Conservation (phyloP, 176 grass and related monocot species). For the Oryza nivara region DNA sequence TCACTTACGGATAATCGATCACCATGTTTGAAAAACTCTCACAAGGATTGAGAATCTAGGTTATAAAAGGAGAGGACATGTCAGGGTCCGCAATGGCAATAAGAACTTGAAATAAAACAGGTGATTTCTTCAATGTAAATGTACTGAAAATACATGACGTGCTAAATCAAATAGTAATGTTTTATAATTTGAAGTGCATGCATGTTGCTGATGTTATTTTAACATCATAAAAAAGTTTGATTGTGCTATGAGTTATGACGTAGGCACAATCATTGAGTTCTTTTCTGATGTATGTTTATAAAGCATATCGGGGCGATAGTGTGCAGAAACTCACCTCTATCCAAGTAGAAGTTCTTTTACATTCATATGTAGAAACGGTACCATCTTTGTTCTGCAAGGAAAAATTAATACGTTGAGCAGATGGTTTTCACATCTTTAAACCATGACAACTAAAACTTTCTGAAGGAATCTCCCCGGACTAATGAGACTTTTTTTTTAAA, state of each 20-base stretch:
- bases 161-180: too few relatives aligned
- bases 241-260: too few relatives aligned
- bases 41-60: slow-evolving; percentile 52
- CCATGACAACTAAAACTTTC: too few relatives aligned
- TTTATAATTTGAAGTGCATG: too few relatives aligned
- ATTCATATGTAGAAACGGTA: slow-evolving; percentile 49
- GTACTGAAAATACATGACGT: not conserved
- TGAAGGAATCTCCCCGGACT: too few relatives aligned
- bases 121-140: not conserved
- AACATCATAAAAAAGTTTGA: too few relatives aligned
- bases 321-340: slow-evolving; percentile 51
- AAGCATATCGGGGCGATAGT: too few relatives aligned
- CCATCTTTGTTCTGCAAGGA: slow-evolving; percentile 52
- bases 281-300: too few relatives aligned
- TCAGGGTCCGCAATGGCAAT: not conserved
- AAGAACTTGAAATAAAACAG: not conserved
- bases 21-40: slow-evolving; percentile 47
- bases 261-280: too few relatives aligned
- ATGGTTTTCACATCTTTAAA: too few relatives aligned
- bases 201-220: too few relatives aligned
- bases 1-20: slow-evolving; percentile 52
- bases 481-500: too few relatives aligned
- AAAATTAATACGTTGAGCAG: not conserved
- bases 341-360: slow-evolving; percentile 45
- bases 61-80: not conserved